Percentiles rank a stretch among this genome's conserved stretches.
These are phyloP conservation scores for Truncatella angustata DNA, from an alignment of 2,329 filamentous ascomycete species.

Conservation along the genomic window DNA sequence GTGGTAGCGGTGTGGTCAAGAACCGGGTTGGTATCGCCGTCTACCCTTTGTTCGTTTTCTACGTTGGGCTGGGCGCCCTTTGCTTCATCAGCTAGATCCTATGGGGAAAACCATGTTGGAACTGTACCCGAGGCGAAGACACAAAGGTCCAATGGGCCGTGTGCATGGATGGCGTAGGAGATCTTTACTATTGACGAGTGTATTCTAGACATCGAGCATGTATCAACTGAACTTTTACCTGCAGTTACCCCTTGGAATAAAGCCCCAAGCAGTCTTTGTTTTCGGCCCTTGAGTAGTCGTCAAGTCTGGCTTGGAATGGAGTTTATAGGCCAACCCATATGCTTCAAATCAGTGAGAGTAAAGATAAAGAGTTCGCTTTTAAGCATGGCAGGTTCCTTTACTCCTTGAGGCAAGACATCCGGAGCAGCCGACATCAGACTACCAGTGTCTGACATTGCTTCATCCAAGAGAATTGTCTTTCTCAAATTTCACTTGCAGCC, in stretches of 20 bases:
- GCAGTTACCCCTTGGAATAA: background rate
- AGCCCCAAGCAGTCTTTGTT: too few species aligned
- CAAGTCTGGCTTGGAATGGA: too few species aligned
- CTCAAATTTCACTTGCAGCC: too few species aligned
- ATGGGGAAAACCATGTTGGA: background rate
- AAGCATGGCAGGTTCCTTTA: too few species aligned
- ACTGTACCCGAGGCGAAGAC: background rate
- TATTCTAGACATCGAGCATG: conserved; percentile 6
- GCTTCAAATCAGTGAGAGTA: too few species aligned
- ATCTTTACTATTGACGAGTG: conserved; percentile 8
- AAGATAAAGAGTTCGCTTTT: too few species aligned
- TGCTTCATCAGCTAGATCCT: conserved; percentile 87
- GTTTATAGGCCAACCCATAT: too few species aligned
- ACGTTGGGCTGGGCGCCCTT: conserved; percentile 85
- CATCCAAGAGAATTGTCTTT: too few species aligned
- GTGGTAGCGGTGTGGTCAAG: conserved; percentile 91
- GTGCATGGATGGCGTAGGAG: conserved; percentile 5
- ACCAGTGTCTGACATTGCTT: too few species aligned
- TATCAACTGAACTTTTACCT: background rate
- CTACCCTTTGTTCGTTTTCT: conserved; percentile 93
- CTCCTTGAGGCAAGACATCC: too few species aligned
- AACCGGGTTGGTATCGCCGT: conserved; percentile 93
- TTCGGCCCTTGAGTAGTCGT: too few species aligned
- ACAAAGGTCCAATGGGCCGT: background rate
- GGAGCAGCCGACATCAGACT: too few species aligned